phyloP scores from a whole-genome alignment of 2,329 filamentous ascomycete genomes.

The Cylindrodendrum hubeiense region DNA sequence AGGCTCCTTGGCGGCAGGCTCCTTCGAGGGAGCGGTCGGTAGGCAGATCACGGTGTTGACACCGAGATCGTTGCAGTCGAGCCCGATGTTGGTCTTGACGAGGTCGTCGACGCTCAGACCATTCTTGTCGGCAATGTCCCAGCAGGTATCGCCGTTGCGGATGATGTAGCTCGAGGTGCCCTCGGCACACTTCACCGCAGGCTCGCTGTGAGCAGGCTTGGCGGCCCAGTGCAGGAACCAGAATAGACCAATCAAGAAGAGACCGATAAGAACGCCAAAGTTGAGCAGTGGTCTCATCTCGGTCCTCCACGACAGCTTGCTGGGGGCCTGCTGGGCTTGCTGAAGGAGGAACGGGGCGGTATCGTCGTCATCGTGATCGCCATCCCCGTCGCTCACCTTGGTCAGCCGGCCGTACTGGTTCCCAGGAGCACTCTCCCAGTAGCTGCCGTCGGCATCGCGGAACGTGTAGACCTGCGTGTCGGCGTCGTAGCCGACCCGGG shows the following conservation, averaged over 20 bases:
- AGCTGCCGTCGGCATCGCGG: constrained; percentile 60
- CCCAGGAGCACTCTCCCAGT: constrained; percentile 65
- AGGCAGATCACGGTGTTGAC: constrained; percentile 61
- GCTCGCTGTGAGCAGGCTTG: constrained; percentile 29
- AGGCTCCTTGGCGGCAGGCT: constrained; percentile 1
- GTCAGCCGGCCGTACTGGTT: constrained; percentile 62
- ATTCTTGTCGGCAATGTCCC: constrained; percentile 60
- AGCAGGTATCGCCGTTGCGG: constrained; percentile 63
- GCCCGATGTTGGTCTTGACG: constrained; percentile 56
- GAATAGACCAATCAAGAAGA: constrained; percentile 63
- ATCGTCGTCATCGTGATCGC: constrained; percentile 41
- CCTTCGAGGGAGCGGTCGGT: constrained; percentile 43
- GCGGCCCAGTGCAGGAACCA: constrained; percentile 58
- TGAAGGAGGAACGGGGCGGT: constrained; percentile 49
- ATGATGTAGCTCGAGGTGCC: constrained; percentile 55
- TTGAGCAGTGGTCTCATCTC: constrained; percentile 69
- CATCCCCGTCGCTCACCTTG: constrained; percentile 49
- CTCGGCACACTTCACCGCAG: constrained; percentile 43
- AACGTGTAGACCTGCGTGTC: constrained; percentile 67
- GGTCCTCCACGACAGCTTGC: constrained; percentile 61
- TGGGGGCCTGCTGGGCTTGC: constrained; percentile 27
- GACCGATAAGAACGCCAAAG: constrained; percentile 66
- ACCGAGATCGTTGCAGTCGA: constrained; percentile 61
- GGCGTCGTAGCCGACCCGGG: constrained; percentile 67
- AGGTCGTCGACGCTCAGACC: constrained; percentile 60